A percentile compares a stretch with the other conserved stretches of the same genome.
These are phyloP conservation scores for Arxiozyma slooffiae DNA, from an alignment of 1,139 yeast genomes.

Conservation along the genomic window DNA sequence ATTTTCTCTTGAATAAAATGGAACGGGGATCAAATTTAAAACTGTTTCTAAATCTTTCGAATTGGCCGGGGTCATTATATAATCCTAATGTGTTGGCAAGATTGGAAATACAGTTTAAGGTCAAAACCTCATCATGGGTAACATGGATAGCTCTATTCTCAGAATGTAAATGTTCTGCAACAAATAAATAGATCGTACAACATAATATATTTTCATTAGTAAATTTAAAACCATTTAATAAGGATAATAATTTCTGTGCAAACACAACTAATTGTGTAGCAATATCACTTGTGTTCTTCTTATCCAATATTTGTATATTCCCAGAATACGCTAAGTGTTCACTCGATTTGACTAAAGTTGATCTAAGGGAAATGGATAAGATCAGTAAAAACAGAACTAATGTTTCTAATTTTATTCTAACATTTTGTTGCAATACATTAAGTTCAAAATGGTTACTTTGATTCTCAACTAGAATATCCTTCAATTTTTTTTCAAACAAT, in stretches of 20 bases:
- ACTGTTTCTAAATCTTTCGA: conserved; percentile 7
- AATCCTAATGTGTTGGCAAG: conserved; percentile 16
- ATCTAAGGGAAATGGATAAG: conserved; percentile 12
- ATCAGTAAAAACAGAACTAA: conserved; percentile 10
- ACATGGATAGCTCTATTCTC: conserved; percentile 9
- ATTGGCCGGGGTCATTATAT: conserved; percentile 15
- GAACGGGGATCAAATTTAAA: conserved; percentile 6
- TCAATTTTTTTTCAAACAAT: conserved; percentile 13
- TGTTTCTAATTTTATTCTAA: conserved; percentile 10
- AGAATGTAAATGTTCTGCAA: conserved; percentile 15
- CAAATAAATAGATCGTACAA: conserved; percentile 13
- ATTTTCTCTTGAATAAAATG: conserved; percentile 11
- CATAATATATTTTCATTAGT: conserved; percentile 15
- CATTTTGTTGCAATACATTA: conserved; percentile 7
- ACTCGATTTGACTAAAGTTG: neutral
- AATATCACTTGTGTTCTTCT: conserved; percentile 5
- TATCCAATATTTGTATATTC: neutral
- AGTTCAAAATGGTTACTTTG: conserved; percentile 8
- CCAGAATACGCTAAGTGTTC: neutral
- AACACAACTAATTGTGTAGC: conserved; percentile 9
- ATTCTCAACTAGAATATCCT: conserved; percentile 6
- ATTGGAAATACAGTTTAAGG: conserved; percentile 11
- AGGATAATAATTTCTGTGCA: conserved; percentile 12
- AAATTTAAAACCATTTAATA: conserved; percentile 16
- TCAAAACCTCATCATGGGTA: conserved; percentile 9